Conservation (phyloP, 768 basidiomycete species). For the Trametes sanguinea region DNA sequence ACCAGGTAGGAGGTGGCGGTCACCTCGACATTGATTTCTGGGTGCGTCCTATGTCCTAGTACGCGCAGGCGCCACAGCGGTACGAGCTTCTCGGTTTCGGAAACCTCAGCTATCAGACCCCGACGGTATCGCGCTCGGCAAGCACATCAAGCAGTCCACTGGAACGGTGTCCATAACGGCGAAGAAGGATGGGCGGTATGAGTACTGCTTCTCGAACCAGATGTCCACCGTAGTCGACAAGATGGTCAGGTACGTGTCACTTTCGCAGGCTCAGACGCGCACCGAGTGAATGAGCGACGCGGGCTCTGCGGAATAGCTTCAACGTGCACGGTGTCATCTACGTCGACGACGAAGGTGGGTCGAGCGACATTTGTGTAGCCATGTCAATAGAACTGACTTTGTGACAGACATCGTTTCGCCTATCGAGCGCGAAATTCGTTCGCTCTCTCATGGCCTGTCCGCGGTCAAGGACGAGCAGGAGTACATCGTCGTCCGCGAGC, state of each 20-base stretch:
- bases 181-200: conserved; percentile 81
- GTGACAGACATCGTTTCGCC: conserved; percentile 81
- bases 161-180: conserved; percentile 89
- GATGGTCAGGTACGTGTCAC: conserved; percentile 72
- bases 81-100: conserved; percentile 14
- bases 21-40: conserved; percentile 98
- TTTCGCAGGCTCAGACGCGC: conserved; percentile 77
- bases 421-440: conserved; percentile 93
- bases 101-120: conserved; percentile 76
- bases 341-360: conserved; percentile 82
- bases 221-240: conserved; percentile 98
- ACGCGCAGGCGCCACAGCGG: conserved; percentile 1
- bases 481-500: conserved; percentile 94
- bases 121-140: conserved; percentile 61
- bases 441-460: conserved; percentile 75
- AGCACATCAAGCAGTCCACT: conserved; percentile 85
- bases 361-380: not conserved
- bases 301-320: conserved; percentile 60
- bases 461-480: conserved; percentile 98
- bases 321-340: conserved; percentile 98
- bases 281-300: conserved; percentile 72
- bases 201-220: conserved; percentile 98
- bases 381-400: not conserved
- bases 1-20: conserved; percentile 97
- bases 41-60: conserved; percentile 49